These are phyloP conservation scores for Stephanodiscus triporus DNA, from an alignment of 108 stramenopile genomes.

Conservation along the genomic window DNA sequence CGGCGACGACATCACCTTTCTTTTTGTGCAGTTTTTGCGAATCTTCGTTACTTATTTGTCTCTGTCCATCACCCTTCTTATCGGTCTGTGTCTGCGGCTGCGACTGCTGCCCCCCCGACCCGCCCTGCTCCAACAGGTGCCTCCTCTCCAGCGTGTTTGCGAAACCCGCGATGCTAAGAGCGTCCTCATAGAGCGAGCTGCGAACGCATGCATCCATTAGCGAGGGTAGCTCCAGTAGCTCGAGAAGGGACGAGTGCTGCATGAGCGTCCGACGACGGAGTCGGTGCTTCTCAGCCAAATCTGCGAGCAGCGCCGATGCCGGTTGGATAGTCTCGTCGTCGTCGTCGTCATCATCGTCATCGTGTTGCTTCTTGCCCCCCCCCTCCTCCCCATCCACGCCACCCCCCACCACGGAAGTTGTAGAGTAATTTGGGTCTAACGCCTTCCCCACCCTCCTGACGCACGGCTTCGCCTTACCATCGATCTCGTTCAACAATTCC, in stretches of 20 bases:
- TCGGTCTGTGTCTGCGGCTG: conserved; percentile 1
- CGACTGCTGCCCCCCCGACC: conserved; percentile 6
- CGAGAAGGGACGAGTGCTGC: conserved; percentile 84
- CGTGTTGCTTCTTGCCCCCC: conserved; percentile 30
- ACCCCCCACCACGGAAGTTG: conserved; percentile 33
- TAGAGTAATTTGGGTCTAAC: conserved; percentile 59
- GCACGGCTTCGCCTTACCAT: conserved; percentile 41
- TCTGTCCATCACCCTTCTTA: conserved; percentile 1
- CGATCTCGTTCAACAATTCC: conserved; percentile 51
- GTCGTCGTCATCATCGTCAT: conserved; percentile 55
- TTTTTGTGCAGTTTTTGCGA: conserved; percentile 32
- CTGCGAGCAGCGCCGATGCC: conserved; percentile 53
- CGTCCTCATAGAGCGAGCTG: conserved; percentile 84
- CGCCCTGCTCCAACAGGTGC: conserved; percentile 44
- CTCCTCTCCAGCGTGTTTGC: conserved; percentile 86
- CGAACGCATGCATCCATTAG: conserved; percentile 90
- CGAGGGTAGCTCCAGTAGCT: conserved; percentile 82
- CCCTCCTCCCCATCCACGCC: conserved; percentile 57
- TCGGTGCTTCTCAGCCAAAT: conserved; percentile 79
- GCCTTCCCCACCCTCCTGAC: conserved; percentile 61
- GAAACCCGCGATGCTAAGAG: conserved; percentile 82
- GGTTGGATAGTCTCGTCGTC: conserved; percentile 23
- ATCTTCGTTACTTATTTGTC: not conserved
- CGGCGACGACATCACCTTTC: conserved; percentile 61
- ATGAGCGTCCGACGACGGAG: conserved; percentile 79